These are phyloP conservation scores for Fusarium odoratissimum DNA, from an alignment of 2,329 filamentous ascomycete genomes.

Conservation along the genomic window DNA sequence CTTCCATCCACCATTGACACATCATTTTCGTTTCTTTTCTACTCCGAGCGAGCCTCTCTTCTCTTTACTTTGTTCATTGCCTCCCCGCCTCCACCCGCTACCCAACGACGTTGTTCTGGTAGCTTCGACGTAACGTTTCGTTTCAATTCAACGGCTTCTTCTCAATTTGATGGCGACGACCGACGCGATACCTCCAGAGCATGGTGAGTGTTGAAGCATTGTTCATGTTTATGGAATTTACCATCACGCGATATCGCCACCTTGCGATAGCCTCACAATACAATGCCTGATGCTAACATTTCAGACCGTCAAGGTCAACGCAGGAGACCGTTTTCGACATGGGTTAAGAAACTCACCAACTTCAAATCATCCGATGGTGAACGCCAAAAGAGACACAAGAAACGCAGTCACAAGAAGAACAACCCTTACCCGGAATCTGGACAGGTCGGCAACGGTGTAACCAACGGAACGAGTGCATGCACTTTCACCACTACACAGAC, in stretches of 20 bases:
- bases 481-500: constrained; percentile 69
- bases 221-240: background rate
- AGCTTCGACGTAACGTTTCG: constrained; percentile 24
- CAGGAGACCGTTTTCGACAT: constrained; percentile 87
- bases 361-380: constrained; percentile 79
- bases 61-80: constrained; percentile 23
- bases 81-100: constrained; percentile 32
- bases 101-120: constrained; percentile 35
- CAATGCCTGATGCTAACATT: constrained; percentile 48
- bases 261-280: background rate
- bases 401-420: constrained; percentile 77
- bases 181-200: constrained; percentile 41
- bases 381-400: constrained; percentile 59
- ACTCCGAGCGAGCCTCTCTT: constrained; percentile 12
- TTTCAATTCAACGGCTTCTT: constrained; percentile 4
- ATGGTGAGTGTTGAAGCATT: constrained; percentile 30
- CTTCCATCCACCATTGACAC: constrained; percentile 19
- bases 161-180: constrained; percentile 44
- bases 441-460: constrained; percentile 55
- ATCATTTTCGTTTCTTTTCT: constrained; percentile 5
- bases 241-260: constrained; percentile 16
- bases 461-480: constrained; percentile 59
- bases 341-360: constrained; percentile 93
- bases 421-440: constrained; percentile 93
- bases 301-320: constrained; percentile 75